Conservation (phyloP, 306 rosid genomes). For the Dalbergia oliveri region DNA sequence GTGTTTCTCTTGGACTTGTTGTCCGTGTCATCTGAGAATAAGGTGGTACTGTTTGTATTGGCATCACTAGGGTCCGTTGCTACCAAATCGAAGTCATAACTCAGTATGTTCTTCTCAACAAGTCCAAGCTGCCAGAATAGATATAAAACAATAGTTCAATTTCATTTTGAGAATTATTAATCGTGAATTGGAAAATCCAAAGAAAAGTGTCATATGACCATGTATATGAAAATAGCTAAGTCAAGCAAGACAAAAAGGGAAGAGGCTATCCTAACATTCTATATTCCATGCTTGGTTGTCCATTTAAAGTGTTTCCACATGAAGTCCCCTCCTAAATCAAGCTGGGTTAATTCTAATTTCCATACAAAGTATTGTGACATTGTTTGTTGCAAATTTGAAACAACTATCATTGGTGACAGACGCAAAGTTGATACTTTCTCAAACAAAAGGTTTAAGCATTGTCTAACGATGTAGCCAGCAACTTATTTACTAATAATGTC, state of each 20-base stretch:
- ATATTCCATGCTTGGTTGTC: no score
- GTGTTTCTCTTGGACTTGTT: slow-evolving; percentile 66
- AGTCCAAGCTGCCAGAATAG: slow-evolving; percentile 91
- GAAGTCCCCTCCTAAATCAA: no score
- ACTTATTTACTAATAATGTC: background rate
- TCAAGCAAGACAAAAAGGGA: slow-evolving; percentile 8
- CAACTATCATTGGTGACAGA: background rate
- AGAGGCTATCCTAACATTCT: background rate
- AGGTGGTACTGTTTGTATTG: slow-evolving; percentile 86
- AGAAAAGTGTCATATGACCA: background rate
- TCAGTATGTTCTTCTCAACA: slow-evolving; percentile 83
- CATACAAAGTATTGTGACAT: background rate
- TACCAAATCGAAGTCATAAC: slow-evolving; percentile 77
- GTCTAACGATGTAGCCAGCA: background rate
- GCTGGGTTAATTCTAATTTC: background rate
- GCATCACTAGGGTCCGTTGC: slow-evolving; percentile 93
- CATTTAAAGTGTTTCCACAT: no score
- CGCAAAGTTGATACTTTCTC: background rate
- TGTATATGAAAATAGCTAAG: slow-evolving; percentile 23
- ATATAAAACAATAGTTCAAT: slow-evolving; percentile 32
- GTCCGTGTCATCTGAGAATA: slow-evolving; percentile 95
- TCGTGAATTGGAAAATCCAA: background rate
- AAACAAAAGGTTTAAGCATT: background rate
- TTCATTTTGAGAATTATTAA: slow-evolving; percentile 18
- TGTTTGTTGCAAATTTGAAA: slow-evolving; percentile 8